Base-by-base conservation (phyloP, 163 green algal species). In the Picocystis sp. region DNA sequence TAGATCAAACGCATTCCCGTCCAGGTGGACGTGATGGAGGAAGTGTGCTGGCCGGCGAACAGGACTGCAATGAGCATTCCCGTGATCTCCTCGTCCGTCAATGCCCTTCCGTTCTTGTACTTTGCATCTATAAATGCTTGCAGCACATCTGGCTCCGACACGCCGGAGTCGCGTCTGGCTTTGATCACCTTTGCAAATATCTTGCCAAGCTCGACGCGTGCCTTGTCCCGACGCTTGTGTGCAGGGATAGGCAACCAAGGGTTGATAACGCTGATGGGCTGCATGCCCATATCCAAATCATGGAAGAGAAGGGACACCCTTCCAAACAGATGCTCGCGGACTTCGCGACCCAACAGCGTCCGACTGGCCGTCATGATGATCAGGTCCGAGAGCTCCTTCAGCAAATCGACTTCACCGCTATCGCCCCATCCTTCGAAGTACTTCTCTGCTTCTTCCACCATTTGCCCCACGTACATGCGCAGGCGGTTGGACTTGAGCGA, bases 41-140 rank as follows among this genome's bases (percentile, higher is more conserved):
- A 69, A 66, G 88, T 59, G 75, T 98, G 89, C 77, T 97, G 90
- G 12, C 90, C 89, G 10, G 85, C 90, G 66, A 98, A 98, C 25
- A 98, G 75, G n/a, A 80, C 73, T 3, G 89, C 90, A 49, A 96
- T 98, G 14, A 98, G 81, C 70, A 98, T 72, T n/a, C 89, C 90
- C 11, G 81, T 80, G 53, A 96, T 92, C 75, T 98, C 84, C 19
- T 88, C 77, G 50, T 94, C 84, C 8, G 66, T 94, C 22, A 84
- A 62, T 38, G 52, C 48, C 1, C 85, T 73, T 19, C 59, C 62
- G 25, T 71, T 23, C 38, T 74, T 62, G 59, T 93, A 93, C n/a
- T 59, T 54, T 11, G 76, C 71, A 53, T 98, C 87, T 5, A 94
- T 90, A 66, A 96, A 90, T 43, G 82, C 65, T 72, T 93, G 87